phyloP scores from a whole-genome alignment of 495 filamentous ascomycete species.

The Penicillium coffeae region DNA sequence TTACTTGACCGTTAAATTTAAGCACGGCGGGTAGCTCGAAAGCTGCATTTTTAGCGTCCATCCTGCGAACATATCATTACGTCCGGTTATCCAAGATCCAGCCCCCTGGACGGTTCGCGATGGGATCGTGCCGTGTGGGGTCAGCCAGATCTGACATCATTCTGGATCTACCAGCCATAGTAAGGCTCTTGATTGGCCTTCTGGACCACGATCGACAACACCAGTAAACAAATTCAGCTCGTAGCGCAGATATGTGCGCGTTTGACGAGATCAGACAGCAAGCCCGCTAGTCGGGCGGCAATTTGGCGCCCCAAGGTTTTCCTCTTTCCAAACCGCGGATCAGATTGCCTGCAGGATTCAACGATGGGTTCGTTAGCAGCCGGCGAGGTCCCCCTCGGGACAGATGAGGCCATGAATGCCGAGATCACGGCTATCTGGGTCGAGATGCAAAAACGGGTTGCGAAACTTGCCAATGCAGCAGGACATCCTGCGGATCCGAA shows the following conservation, averaged over 20 bases:
- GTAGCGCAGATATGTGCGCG: background rate
- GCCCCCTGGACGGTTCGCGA: background rate
- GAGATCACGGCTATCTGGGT: conserved; percentile 2
- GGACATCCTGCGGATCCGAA: background rate
- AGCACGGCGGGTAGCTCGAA: too few relatives aligned
- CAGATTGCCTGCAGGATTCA: too few relatives aligned
- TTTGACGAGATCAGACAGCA: background rate
- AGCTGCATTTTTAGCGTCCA: too few relatives aligned
- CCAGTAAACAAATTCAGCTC: background rate
- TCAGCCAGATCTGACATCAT: background rate
- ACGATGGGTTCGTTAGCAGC: background rate
- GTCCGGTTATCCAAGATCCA: background rate
- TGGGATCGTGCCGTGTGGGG: background rate
- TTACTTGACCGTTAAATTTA: too few relatives aligned
- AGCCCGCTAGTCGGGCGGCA: background rate
- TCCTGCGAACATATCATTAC: background rate
- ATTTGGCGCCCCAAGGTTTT: too few relatives aligned
- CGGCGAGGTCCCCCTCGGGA: conserved; percentile 1
- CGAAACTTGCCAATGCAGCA: conserved; percentile 1
- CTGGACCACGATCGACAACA: background rate
- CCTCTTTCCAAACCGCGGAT: too few relatives aligned
- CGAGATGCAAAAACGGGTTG: conserved; percentile 1
- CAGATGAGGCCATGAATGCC: background rate
- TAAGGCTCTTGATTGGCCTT: background rate
- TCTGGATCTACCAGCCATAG: background rate